Conservation (phyloP, 108 stramenopile genomes). For the Cyclotella cryptica region DNA sequence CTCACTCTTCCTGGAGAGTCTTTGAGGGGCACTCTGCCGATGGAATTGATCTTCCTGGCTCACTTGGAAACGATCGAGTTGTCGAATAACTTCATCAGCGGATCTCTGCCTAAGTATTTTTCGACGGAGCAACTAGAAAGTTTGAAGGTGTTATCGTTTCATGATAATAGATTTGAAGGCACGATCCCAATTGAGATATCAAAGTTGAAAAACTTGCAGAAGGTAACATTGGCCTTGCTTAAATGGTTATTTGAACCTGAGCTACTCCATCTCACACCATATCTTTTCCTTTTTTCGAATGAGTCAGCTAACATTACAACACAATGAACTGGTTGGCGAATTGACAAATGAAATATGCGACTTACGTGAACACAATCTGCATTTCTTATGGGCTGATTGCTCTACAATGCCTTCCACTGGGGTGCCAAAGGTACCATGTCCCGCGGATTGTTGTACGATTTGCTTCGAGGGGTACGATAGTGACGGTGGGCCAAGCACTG, state of each 20-base stretch:
- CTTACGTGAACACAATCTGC: conserved; percentile 24
- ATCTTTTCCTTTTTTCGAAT: not conserved
- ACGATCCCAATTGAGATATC: conserved; percentile 21
- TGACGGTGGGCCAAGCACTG: conserved; percentile 13
- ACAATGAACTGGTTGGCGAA: conserved; percentile 33
- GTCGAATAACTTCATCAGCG: conserved; percentile 27
- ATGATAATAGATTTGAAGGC: conserved; percentile 37
- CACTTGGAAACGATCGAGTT: conserved; percentile 33
- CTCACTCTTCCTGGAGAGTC: conserved; percentile 5
- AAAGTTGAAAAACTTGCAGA: conserved; percentile 9
- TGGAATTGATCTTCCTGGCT: conserved; percentile 24
- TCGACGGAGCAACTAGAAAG: conserved; percentile 2
- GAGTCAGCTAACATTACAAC: conserved; percentile 29
- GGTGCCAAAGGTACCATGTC: conserved; percentile 28
- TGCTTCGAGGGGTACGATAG: conserved; percentile 43
- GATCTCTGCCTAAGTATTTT: conserved; percentile 26
- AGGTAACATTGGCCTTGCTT: not conserved
- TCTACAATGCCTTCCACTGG: conserved; percentile 8
- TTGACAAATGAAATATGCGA: conserved; percentile 26
- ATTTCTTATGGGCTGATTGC: conserved; percentile 36
- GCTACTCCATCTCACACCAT: not conserved
- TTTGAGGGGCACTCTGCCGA: conserved; percentile 17
- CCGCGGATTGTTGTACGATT: conserved; percentile 39
- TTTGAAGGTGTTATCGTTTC: conserved; percentile 33
- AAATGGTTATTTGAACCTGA: not conserved